A percentile compares a stretch with the other conserved stretches of the same genome.
Conservation (phyloP, 2,329 filamentous ascomycete species). For the Fusarium goolgardi region DNA sequence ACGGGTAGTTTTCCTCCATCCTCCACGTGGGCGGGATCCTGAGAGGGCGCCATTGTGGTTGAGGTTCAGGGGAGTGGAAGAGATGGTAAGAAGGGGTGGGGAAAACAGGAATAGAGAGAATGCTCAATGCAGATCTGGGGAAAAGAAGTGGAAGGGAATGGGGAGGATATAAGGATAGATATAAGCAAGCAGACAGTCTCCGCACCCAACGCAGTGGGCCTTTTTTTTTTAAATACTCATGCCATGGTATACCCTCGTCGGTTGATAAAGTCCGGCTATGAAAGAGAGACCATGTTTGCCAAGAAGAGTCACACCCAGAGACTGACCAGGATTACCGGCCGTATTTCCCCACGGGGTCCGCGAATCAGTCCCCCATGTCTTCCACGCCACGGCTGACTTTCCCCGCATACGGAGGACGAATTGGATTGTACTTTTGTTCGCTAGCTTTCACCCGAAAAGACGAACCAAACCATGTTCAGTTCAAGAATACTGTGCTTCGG, state of each 20-base stretch:
- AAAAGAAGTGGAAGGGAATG: constrained; percentile 1
- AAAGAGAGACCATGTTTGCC: neutral
- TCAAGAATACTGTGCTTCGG: neutral
- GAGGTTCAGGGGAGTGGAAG: neutral
- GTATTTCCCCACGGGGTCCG: constrained; percentile 36
- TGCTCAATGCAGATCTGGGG: constrained; percentile 34
- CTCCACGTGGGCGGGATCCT: constrained; percentile 30
- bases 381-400: constrained; percentile 8
- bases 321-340: constrained; percentile 27
- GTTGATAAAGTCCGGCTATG: neutral
- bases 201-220: constrained; percentile 14
- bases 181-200: constrained; percentile 18
- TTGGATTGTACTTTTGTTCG: constrained; percentile 2
- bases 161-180: constrained; percentile 10
- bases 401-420: constrained; percentile 21
- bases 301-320: neutral
- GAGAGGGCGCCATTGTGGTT: constrained; percentile 25
- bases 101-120: constrained; percentile 1
- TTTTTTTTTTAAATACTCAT: neutral
- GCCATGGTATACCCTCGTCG: neutral
- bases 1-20: constrained; percentile 26
- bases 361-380: constrained; percentile 21
- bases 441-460: constrained; percentile 13
- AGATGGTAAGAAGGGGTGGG: neutral
- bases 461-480: constrained; percentile 7